Conservation (phyloP, 257 asterid species). For the Solanum boliviense region DNA sequence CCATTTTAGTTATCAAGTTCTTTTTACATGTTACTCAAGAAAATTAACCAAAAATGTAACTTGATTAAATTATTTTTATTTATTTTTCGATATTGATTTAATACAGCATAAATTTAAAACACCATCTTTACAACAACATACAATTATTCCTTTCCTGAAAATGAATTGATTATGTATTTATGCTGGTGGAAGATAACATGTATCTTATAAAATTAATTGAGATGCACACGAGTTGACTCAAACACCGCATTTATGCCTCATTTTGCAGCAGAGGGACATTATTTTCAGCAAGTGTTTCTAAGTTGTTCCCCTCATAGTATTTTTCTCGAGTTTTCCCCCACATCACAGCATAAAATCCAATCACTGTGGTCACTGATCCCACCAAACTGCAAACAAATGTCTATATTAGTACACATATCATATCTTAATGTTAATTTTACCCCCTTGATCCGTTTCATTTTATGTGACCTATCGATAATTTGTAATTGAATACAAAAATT, state of each 20-base stretch:
- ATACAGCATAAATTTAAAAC: too few relatives aligned
- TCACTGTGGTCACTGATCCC: conserved; percentile 26
- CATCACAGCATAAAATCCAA: conserved; percentile 20
- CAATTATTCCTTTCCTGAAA: too few relatives aligned
- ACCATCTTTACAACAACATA: background rate
- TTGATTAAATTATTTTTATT: too few relatives aligned
- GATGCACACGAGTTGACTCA: rapidly evolving
- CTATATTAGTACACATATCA: background rate
- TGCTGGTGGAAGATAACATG: background rate
- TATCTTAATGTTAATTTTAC: background rate
- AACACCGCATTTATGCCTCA: background rate
- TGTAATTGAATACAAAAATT: rapidly evolving
- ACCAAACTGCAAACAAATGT: conserved; percentile 21
- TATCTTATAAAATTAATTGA: background rate
- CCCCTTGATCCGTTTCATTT: background rate
- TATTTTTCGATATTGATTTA: rapidly evolving
- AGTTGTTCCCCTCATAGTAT: background rate
- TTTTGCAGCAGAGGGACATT: background rate
- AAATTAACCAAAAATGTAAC: background rate
- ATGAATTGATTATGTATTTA: background rate
- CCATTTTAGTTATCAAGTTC: rapidly evolving
- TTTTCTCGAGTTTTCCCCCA: conserved; percentile 40
- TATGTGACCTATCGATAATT: background rate
- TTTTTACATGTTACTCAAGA: rapidly evolving
- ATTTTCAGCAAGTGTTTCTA: background rate